These are phyloP conservation scores for Penicillium freii DNA, from an alignment of 2,329 filamentous ascomycete species.

Conservation along the genomic window DNA sequence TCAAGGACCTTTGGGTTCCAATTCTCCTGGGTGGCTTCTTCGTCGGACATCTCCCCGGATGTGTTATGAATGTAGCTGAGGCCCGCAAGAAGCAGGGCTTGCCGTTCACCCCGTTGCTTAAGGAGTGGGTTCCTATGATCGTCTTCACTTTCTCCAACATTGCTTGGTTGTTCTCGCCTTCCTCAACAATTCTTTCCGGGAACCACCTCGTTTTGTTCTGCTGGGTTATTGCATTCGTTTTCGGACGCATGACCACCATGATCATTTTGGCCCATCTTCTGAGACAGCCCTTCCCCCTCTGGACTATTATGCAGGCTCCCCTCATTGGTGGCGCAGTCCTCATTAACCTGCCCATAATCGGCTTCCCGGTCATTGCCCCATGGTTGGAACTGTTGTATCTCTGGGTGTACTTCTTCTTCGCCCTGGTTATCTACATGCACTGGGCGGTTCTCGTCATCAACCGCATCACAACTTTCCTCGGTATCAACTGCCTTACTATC, in stretches of 20 bases:
- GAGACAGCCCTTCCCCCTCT: conserved; percentile 90
- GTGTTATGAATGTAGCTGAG: conserved; percentile 78
- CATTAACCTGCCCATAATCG: conserved; percentile 76
- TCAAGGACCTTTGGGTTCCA: conserved; percentile 84
- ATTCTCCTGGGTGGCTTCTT: conserved; percentile 66
- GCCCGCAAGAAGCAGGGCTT: conserved; percentile 71
- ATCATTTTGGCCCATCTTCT: conserved; percentile 97
- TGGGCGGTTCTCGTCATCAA: conserved; percentile 92
- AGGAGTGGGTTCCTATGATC: conserved; percentile 90
- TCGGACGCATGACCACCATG: conserved; percentile 97
- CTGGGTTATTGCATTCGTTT: conserved; percentile 92
- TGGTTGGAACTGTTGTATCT: conserved; percentile 75
- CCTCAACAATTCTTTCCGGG: conserved; percentile 75
- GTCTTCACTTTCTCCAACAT: conserved; percentile 73
- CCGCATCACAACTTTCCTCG: conserved; percentile 86
- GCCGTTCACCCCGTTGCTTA: conserved; percentile 76
- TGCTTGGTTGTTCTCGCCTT: conserved; percentile 85
- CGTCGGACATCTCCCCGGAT: conserved; percentile 78
- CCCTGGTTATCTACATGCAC: conserved; percentile 79
- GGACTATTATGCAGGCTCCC: conserved; percentile 86
- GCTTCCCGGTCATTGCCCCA: conserved; percentile 65
- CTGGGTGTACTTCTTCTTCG: conserved; percentile 78
- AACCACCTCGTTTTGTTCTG: conserved; percentile 93
- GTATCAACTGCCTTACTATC: conserved; percentile 94
- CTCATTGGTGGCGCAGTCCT: conserved; percentile 81